Conservation (phyloP, 2,329 filamentous ascomycete genomes). For the Aspergillus pseudoterreus region DNA sequence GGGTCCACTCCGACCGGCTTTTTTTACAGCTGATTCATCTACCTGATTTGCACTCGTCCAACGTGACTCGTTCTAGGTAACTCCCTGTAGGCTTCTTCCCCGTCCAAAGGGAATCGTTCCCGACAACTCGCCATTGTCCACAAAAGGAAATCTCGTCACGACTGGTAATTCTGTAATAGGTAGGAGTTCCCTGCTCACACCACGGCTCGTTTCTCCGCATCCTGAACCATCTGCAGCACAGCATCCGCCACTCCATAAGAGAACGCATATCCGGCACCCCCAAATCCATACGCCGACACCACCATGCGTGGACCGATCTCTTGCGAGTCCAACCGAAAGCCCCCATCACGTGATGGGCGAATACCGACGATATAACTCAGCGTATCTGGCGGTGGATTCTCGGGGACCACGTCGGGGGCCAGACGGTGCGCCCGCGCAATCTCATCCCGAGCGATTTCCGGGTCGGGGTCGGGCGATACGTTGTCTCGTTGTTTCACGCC, state of each 20-base stretch:
- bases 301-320: slow-evolving; percentile 21
- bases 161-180: too few species aligned
- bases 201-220: slow-evolving; percentile 28
- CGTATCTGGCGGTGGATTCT: slow-evolving; percentile 23
- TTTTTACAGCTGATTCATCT: too few species aligned
- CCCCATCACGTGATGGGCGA: slow-evolving; percentile 31
- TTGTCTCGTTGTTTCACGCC: slow-evolving; percentile 33
- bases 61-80: too few species aligned
- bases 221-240: slow-evolving; percentile 33
- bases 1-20: neutral
- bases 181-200: slow-evolving; percentile 1
- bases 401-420: slow-evolving; percentile 34
- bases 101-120: too few species aligned
- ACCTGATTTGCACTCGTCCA: too few species aligned
- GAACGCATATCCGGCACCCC: slow-evolving; percentile 37
- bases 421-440: slow-evolving; percentile 37
- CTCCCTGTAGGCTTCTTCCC: too few species aligned
- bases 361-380: slow-evolving; percentile 36
- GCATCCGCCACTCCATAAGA: slow-evolving; percentile 36
- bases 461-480: slow-evolving; percentile 32
- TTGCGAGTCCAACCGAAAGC: slow-evolving; percentile 33
- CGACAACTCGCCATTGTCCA: too few species aligned
- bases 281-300: slow-evolving; percentile 37
- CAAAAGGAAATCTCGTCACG: too few species aligned
- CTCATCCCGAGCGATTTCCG: slow-evolving; percentile 35